phyloP scores from a whole-genome alignment of 1,284 basidiomycete genomes.

The Pterula multifida region DNA sequence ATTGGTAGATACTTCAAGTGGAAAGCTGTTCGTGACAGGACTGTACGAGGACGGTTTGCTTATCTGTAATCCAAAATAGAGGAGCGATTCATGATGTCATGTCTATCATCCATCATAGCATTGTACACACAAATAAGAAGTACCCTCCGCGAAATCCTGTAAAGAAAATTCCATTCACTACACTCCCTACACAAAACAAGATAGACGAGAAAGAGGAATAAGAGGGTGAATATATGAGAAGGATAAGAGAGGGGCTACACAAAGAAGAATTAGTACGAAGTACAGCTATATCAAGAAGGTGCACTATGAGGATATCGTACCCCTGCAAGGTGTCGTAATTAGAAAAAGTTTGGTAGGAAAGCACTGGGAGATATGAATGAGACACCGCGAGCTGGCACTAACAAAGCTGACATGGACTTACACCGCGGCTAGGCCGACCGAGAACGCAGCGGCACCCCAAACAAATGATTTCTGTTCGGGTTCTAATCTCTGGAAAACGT shows the following conservation, averaged over 20 bases:
- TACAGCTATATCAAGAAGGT: not conserved
- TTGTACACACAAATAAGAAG: slow-evolving; percentile 1
- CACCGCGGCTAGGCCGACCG: slow-evolving; percentile 60
- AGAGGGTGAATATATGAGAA: slow-evolving; percentile 10
- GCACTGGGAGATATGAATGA: slow-evolving; percentile 20
- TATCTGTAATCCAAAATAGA: slow-evolving; percentile 25
- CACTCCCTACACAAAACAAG: not conserved
- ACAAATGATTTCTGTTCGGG: slow-evolving; percentile 57
- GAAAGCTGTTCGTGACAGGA: slow-evolving; percentile 38
- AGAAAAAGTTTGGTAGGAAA: slow-evolving; percentile 38
- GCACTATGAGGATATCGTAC: not conserved
- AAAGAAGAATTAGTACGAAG: not conserved
- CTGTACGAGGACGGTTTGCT: slow-evolving; percentile 46
- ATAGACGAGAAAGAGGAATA: not conserved
- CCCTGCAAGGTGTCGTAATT: slow-evolving; percentile 8
- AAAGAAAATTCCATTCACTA: not conserved
- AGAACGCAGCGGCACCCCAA: slow-evolving; percentile 68
- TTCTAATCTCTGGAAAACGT: slow-evolving; percentile 29
- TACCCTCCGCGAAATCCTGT: not conserved
- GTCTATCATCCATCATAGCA: not conserved
- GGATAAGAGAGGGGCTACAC: slow-evolving; percentile 9
- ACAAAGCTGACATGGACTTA: slow-evolving; percentile 24
- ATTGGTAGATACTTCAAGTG: slow-evolving; percentile 33
- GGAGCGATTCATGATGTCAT: not conserved
- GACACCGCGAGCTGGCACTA: slow-evolving; percentile 8